Evolutionary conservation across 148 eudicot genomes (phyloP).

Genomic region (Polygonum aviculare): DNA sequence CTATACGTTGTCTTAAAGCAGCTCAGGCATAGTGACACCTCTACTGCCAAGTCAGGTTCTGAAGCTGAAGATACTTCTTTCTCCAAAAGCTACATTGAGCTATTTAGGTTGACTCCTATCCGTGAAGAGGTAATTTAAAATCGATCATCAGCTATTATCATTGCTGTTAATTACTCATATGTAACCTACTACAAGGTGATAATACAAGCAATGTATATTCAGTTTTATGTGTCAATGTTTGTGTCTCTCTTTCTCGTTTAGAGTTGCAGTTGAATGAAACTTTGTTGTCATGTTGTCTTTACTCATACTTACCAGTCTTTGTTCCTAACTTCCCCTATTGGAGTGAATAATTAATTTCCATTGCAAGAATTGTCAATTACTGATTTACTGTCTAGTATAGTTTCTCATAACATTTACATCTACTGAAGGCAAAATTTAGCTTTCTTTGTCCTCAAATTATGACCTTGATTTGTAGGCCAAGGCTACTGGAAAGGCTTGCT

Average conservation of each 20-base stretch:
- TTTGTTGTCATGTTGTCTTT: background rate
- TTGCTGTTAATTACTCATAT: background rate
- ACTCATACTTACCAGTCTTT: background rate
- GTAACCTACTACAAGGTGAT: background rate
- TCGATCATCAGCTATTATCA: background rate
- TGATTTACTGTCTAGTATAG: background rate
- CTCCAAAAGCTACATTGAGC: slow-evolving; percentile 60
- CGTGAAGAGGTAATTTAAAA: slow-evolving; percentile 59
- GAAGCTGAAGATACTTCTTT: slow-evolving; percentile 93
- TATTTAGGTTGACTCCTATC: slow-evolving; percentile 69
- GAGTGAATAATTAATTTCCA: background rate
- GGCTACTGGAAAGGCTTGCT: slow-evolving; percentile 44
- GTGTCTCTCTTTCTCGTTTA: background rate
- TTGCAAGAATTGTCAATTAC: background rate
- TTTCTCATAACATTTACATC: background rate
- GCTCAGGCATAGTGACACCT: slow-evolving; percentile 79
- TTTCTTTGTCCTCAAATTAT: background rate
- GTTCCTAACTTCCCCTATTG: background rate
- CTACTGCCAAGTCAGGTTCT: slow-evolving; percentile 90
- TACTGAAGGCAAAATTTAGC: background rate
- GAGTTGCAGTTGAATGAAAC: background rate
- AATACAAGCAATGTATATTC: background rate
- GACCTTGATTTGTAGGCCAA: slow-evolving; percentile 43
- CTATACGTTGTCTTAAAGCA: slow-evolving; percentile 20
- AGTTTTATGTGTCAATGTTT: background rate